Base-by-base conservation (phyloP, 2,329 filamentous ascomycete genomes). In the Cladosporium sphaerospermum region DNA sequence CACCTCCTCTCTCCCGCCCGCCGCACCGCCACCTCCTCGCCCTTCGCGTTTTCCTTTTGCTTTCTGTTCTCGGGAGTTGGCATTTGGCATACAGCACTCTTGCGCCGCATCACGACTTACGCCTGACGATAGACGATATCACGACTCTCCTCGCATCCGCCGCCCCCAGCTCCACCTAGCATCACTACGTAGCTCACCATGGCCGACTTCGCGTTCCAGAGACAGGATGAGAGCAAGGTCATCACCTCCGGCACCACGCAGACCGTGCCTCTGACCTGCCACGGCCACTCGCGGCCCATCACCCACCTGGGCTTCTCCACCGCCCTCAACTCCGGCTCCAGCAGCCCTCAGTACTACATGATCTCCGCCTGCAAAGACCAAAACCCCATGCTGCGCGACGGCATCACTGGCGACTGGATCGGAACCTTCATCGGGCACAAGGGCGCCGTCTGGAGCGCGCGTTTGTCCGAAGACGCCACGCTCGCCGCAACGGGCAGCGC, bases 341-440 rank as follows among this genome's bases (percentile, higher is more conserved):
- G 63, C 14, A 56, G 62, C 9, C 59, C 64, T 7, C 64, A 67
- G 54, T 96, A 93, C 73, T 96, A 93, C 70, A 79, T 96, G 66
- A 91, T 96, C 59, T 96, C 91, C 23, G 90, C 91, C 60, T 63
- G 55, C 55, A 52, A 70, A 91, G 93, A 99, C 77, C 92, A 92
- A 67, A 97, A 97, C 69, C 93, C 93, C 47, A 97, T 97, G 91
- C 86, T 99, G 62, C 88, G 93, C 60, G 89, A 97, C 74, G 93
- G 93, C 58, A 81, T 95, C 57, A 99, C 92, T 45, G 93, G 93
- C 55, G 91, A 96, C 71, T 96, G 91, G 88, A 97, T 97, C 62
- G 93, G 93, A 45, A 97, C 93, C 36, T 97, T 97, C 69, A 86
- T 99, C 64, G 93, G 93, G 39, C 93, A 99, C 76, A 97, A 99